Evolutionary conservation across 768 basidiomycete species (phyloP).

Genomic region (Pulveroboletus sp.): DNA sequence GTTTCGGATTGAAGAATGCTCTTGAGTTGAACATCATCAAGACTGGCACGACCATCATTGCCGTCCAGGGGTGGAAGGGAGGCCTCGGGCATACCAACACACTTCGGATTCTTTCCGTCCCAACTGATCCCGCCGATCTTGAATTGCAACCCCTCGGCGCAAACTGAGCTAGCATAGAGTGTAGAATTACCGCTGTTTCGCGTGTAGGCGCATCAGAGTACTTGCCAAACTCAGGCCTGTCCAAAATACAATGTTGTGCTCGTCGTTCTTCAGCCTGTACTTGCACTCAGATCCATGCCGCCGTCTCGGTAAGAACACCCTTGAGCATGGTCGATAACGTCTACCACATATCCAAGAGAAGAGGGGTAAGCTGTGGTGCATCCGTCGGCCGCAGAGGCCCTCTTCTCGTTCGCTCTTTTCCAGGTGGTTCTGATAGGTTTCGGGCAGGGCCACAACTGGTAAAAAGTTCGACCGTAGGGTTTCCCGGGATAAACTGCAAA

Average conservation of each 20-base stretch:
- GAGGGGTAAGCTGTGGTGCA: no score
- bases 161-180: slow-evolving; percentile 10
- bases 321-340: no score
- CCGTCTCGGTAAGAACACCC: not conserved
- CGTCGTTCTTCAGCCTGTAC: not conserved
- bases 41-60: slow-evolving; percentile 84
- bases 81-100: slow-evolving; percentile 96
- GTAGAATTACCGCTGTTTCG: slow-evolving; percentile 10
- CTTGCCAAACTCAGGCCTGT: not conserved
- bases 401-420: slow-evolving; percentile 46
- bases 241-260: not conserved
- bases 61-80: slow-evolving; percentile 99
- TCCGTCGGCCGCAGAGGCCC: slow-evolving; percentile 38
- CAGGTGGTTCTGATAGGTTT: slow-evolving; percentile 43
- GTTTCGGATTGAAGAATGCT: slow-evolving; percentile 82
- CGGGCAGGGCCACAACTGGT: slow-evolving; percentile 34
- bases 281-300: not conserved
- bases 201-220: not conserved
- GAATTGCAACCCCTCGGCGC: slow-evolving; percentile 59
- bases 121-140: slow-evolving; percentile 75
- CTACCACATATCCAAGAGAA: no score
- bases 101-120: slow-evolving; percentile 76
- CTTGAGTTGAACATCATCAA: slow-evolving; percentile 81
- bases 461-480: no score
- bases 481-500: no score